phyloP scores from a whole-genome alignment of 139 green algal genomes.

The Asterochloris sp. region DNA sequence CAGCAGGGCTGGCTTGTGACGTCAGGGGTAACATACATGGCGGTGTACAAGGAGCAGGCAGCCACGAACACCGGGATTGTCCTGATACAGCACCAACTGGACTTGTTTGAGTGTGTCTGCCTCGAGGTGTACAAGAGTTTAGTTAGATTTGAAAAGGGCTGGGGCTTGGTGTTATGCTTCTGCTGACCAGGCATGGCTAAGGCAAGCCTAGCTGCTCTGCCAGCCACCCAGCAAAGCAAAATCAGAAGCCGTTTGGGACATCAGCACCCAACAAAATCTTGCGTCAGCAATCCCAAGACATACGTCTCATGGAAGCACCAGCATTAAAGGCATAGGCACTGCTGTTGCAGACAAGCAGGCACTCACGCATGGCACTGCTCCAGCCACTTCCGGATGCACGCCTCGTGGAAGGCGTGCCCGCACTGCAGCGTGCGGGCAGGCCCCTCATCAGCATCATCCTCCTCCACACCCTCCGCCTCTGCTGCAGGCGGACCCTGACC shows the following conservation, averaged over 20 bases:
- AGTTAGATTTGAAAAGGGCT: too few species aligned
- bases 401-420: conserved; percentile 72
- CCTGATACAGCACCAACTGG: too few species aligned
- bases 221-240: not conserved
- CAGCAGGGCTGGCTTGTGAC: too few species aligned
- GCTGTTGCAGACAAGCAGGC: not conserved
- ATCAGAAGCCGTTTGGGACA: not conserved
- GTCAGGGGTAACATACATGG: too few species aligned
- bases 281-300: not conserved
- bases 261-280: not conserved
- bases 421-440: conserved; percentile 50
- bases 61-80: too few species aligned
- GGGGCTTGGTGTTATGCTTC: too few species aligned
- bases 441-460: not conserved
- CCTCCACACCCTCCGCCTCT: not conserved
- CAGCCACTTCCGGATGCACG: conserved; percentile 76
- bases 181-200: not conserved
- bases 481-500: not conserved
- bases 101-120: too few species aligned
- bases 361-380: conserved; percentile 66
- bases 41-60: too few species aligned
- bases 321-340: not conserved
- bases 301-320: not conserved
- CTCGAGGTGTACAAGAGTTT: too few species aligned
- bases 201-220: not conserved